Evolutionary conservation across 2,329 filamentous ascomycete species (phyloP).

Genomic region (Beauveria australis): DNA sequence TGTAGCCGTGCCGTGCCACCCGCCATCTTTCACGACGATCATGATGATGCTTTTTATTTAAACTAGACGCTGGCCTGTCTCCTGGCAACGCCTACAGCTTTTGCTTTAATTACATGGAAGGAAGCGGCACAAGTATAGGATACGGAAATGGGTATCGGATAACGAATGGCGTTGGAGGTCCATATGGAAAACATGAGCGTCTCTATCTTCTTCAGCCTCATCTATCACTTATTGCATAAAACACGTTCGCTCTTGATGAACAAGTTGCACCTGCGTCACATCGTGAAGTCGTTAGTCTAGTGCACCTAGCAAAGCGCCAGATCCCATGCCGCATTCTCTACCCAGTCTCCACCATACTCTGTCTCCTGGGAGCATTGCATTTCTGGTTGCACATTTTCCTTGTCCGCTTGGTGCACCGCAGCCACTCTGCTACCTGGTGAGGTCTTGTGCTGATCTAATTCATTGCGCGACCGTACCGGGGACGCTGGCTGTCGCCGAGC

Average conservation of each 20-base stretch:
- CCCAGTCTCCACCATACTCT: slow-evolving; percentile 31
- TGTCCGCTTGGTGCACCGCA: not conserved
- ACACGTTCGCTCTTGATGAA: not conserved
- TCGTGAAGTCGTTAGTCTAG: not conserved
- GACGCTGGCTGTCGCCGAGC: not conserved
- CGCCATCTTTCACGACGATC: not conserved
- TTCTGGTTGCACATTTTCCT: slow-evolving; percentile 3
- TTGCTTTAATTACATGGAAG: not conserved
- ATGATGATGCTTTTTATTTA: not conserved
- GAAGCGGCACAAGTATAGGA: not conserved
- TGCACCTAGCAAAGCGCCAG: slow-evolving; percentile 3
- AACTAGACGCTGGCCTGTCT: not conserved
- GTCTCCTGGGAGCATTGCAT: slow-evolving; percentile 27
- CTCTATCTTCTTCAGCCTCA: not conserved
- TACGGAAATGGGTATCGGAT: not conserved
- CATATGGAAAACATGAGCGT: not conserved
- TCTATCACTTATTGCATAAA: not conserved
- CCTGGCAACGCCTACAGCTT: not conserved
- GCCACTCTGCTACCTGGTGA: not conserved
- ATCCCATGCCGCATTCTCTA: slow-evolving; percentile 28
- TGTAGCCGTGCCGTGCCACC: slow-evolving; percentile 24
- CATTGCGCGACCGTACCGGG: not conserved
- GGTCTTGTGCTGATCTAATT: not conserved
- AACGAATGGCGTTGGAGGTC: not conserved
- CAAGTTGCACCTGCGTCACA: no score